phyloP scores from a whole-genome alignment of 1,139 yeast species.

The Torulaspora globosa region DNA sequence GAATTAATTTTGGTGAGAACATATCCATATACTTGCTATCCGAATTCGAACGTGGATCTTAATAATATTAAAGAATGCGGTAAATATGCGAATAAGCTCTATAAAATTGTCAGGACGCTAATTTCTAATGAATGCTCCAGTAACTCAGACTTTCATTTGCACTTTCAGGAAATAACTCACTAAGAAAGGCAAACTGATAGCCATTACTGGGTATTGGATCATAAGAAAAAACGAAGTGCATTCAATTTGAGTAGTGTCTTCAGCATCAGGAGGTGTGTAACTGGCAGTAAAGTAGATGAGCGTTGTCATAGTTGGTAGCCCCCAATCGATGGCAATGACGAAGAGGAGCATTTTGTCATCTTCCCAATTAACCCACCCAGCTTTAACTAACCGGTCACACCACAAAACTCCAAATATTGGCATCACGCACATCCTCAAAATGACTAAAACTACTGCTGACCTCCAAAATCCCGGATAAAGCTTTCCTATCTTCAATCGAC shows the following conservation, averaged over 20 bases:
- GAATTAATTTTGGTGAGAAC: conserved; percentile 63
- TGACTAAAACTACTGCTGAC: conserved; percentile 44
- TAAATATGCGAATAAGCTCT: neutral
- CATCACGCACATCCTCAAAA: conserved; percentile 48
- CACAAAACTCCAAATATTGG: conserved; percentile 63
- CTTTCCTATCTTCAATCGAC: conserved; percentile 57
- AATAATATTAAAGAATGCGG: conserved; percentile 1
- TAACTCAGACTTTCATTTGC: conserved; percentile 29
- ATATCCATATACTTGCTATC: conserved; percentile 45
- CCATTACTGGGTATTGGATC: conserved; percentile 56
- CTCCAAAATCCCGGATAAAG: conserved; percentile 74
- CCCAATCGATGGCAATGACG: conserved; percentile 62
- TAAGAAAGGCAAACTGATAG: conserved; percentile 59
- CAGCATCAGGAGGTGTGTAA: conserved; percentile 58
- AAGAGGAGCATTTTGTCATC: conserved; percentile 57
- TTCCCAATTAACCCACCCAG: conserved; percentile 48
- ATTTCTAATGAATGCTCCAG: neutral
- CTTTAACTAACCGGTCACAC: conserved; percentile 45
- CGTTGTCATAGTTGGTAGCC: conserved; percentile 70
- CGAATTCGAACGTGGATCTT: conserved; percentile 28
- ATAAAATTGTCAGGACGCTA: conserved; percentile 1
- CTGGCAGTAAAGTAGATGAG: conserved; percentile 71
- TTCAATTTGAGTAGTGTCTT: conserved; percentile 66
- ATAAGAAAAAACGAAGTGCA: conserved; percentile 63
- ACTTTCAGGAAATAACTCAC: conserved; percentile 56